These are phyloP conservation scores for Sungouiella blattae DNA, from an alignment of 805 yeast species.

Conservation along the genomic window DNA sequence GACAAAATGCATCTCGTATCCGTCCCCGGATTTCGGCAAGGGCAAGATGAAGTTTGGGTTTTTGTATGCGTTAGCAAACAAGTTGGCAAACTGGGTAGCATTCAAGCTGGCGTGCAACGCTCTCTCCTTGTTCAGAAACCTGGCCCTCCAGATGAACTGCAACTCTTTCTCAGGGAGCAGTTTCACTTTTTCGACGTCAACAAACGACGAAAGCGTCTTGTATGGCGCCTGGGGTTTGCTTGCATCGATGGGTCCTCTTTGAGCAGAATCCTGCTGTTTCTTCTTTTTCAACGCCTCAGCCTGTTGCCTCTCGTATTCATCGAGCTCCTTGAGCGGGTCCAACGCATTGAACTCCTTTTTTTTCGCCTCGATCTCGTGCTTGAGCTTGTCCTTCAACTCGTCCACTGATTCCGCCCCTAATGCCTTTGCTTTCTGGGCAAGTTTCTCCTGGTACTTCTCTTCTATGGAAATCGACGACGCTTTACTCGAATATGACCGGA, in stretches of 20 bases:
- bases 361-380: slow-evolving; percentile 54
- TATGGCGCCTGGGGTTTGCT: slow-evolving; percentile 47
- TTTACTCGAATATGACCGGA: too few relatives aligned
- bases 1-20: slow-evolving; percentile 80
- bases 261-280: slow-evolving; percentile 24
- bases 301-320: slow-evolving; percentile 46
- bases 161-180: slow-evolving; percentile 59
- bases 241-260: slow-evolving; percentile 32
- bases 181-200: slow-evolving; percentile 64
- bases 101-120: slow-evolving; percentile 65
- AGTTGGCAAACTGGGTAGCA: slow-evolving; percentile 53
- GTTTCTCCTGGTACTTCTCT: slow-evolving; percentile 27
- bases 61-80: slow-evolving; percentile 62
- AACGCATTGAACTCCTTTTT: slow-evolving; percentile 56
- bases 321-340: slow-evolving; percentile 71
- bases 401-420: slow-evolving; percentile 43
- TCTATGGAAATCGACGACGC: neutral
- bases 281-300: slow-evolving; percentile 24
- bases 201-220: slow-evolving; percentile 67
- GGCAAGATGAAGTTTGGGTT: slow-evolving; percentile 90
- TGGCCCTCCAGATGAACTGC: slow-evolving; percentile 83
- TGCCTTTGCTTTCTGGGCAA: slow-evolving; percentile 32
- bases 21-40: slow-evolving; percentile 60
- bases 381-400: slow-evolving; percentile 59
- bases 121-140: slow-evolving; percentile 62